Percentiles rank a stretch among this genome's conserved stretches.
These are phyloP conservation scores for Trichoderma endophyticum DNA, from an alignment of 2,329 filamentous ascomycete genomes.

Conservation along the genomic window DNA sequence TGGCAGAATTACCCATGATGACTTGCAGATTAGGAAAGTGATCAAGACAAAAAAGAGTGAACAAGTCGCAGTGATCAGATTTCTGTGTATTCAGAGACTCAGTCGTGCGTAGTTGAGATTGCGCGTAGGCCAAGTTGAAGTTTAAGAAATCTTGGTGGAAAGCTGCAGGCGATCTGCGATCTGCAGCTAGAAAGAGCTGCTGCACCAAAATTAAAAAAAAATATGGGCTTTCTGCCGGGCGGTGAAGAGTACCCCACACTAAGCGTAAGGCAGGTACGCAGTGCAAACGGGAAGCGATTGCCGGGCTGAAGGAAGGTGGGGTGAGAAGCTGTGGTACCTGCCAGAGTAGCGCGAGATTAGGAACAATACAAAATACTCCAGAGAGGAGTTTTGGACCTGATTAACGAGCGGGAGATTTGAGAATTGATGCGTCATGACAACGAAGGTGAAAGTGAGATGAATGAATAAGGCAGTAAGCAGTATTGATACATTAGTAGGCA, in stretches of 20 bases:
- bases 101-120: too few species aligned
- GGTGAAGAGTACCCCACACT: not conserved
- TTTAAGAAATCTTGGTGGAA: not conserved
- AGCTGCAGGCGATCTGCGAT: not conserved
- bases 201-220: not conserved
- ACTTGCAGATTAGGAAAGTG: not conserved
- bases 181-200: not conserved
- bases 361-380: not conserved
- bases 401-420: not conserved
- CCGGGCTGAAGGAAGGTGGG: constrained; percentile 8
- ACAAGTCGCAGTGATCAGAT: not conserved
- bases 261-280: not conserved
- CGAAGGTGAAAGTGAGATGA: not conserved
- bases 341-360: not conserved
- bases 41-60: not conserved
- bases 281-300: not conserved
- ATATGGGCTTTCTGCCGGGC: constrained; percentile 4
- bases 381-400: not conserved
- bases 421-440: not conserved
- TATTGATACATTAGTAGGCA: not conserved
- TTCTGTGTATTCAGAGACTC: not conserved
- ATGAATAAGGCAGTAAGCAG: not conserved
- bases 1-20: not conserved
- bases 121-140: not conserved
- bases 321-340: constrained; percentile 5